A percentile compares a stretch with the other conserved stretches of the same genome.
Evolutionary conservation across 169 alveolate species (phyloP).

Genomic region (Amoebophrya sp.): DNA sequence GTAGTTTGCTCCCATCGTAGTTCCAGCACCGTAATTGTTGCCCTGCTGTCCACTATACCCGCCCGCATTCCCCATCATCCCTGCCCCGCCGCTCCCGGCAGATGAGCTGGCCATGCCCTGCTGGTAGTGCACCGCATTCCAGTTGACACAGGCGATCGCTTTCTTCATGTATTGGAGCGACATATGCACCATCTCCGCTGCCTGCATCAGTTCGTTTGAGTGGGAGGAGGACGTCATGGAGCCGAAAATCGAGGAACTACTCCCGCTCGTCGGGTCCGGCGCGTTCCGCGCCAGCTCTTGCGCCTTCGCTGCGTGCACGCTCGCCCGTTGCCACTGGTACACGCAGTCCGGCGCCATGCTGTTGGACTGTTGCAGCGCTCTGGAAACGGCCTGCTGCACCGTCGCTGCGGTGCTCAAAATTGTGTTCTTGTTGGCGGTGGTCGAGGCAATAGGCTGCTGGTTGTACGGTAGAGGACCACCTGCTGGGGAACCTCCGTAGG

Average conservation of each 20-base stretch:
- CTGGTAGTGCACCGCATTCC: too few species aligned
- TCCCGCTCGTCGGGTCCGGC: too few species aligned
- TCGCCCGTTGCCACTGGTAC: conserved; percentile 5
- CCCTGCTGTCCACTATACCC: neutral
- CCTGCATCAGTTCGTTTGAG: neutral
- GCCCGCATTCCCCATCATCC: neutral
- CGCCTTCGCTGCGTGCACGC: neutral
- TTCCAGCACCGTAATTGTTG: neutral
- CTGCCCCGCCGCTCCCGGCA: neutral
- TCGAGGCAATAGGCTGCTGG: too few species aligned
- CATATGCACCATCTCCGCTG: neutral
- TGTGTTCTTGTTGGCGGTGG: neutral
- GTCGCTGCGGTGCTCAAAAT: neutral
- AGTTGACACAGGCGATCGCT: conserved; percentile 5
- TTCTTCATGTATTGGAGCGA: neutral
- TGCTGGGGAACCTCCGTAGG: too few species aligned
- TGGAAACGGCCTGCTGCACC: neutral
- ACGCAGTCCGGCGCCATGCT: neutral
- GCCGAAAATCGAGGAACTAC: too few species aligned
- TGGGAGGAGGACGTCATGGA: too few species aligned
- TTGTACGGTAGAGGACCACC: too few species aligned
- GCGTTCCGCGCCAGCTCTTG: neutral
- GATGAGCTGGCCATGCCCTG: too few species aligned
- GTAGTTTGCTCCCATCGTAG: neutral
- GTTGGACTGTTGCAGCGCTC: neutral